These are phyloP conservation scores for Russula ochroleuca DNA, from an alignment of 768 basidiomycete genomes.

Conservation along the genomic window DNA sequence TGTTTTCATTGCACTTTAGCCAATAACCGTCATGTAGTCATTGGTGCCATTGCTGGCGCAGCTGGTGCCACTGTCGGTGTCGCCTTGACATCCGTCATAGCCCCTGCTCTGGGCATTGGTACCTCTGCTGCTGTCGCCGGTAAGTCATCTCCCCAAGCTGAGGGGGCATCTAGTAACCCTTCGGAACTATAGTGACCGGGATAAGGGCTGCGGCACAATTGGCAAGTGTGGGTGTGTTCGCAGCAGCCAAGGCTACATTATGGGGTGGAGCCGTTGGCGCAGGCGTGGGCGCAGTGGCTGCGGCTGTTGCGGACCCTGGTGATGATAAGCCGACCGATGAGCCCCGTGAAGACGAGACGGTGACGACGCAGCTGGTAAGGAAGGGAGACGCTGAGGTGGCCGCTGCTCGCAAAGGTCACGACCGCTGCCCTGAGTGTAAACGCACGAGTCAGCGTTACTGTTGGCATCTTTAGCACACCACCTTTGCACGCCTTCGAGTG, in stretches of 20 bases:
- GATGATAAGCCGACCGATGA: too few relatives aligned
- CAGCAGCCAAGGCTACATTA: not conserved
- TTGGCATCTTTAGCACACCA: too few relatives aligned
- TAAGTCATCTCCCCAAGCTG: not conserved
- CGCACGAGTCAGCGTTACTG: too few relatives aligned
- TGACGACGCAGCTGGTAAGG: too few relatives aligned
- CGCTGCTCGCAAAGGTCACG: too few relatives aligned
- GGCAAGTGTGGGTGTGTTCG: conserved; percentile 4
- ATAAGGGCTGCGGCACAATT: not conserved
- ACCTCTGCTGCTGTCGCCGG: conserved; percentile 11
- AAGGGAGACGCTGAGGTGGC: too few relatives aligned
- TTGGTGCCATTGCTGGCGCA: too few relatives aligned
- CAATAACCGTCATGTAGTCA: too few relatives aligned
- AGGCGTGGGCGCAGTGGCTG: not conserved
- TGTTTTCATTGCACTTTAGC: too few relatives aligned
- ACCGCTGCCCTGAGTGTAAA: too few relatives aligned
- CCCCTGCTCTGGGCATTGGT: not conserved
- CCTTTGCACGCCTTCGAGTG: too few relatives aligned
- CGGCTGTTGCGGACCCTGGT: not conserved
- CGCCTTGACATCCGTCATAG: not conserved
- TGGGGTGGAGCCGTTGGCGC: conserved; percentile 1
- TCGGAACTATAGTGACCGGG: not conserved
- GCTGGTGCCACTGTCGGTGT: not conserved
- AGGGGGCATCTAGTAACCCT: not conserved
- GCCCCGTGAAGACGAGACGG: too few relatives aligned